Conservation (phyloP, 331 rosid species). For the Pyracantha coccinea region DNA sequence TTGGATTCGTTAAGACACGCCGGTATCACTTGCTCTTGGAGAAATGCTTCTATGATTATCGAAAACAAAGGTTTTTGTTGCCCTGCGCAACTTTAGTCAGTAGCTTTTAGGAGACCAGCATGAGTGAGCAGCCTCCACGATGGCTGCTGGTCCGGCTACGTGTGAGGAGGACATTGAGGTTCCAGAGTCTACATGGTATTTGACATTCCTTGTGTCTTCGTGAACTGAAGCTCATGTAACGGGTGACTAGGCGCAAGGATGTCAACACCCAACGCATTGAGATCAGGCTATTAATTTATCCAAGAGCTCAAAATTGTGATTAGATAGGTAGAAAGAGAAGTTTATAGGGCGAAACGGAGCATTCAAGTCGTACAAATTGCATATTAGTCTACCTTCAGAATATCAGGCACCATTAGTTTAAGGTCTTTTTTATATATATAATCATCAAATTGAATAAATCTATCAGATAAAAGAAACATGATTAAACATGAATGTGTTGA, state of each 20-base stretch:
- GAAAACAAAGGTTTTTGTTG: too few species aligned
- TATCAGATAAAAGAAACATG: too few species aligned
- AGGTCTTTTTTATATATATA: constrained; percentile 2
- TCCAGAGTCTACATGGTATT: constrained; percentile 7
- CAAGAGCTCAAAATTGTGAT: background rate
- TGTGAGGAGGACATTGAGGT: constrained; percentile 17
- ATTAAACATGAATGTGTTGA: too few species aligned
- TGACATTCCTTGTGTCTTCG: background rate
- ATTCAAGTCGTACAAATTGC: too few species aligned
- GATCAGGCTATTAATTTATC: background rate
- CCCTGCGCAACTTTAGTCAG: background rate
- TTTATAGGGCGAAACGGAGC: background rate
- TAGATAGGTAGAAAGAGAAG: background rate
- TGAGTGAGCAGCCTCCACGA: constrained; percentile 11
- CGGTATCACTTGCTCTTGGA: too few species aligned
- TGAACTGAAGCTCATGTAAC: background rate
- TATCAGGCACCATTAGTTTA: constrained; percentile 5
- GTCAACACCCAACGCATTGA: constrained; percentile 10
- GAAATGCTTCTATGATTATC: too few species aligned
- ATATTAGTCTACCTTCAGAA: constrained; percentile 9
- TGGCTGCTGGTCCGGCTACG: constrained; percentile 13
- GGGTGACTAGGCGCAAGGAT: background rate
- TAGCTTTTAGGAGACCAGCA: constrained; percentile 16
- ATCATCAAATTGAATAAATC: too few species aligned
- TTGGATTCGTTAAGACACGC: too few species aligned